These are phyloP conservation scores for Dioscorea cayenensis DNA, from an alignment of 116 monocot species.

Conservation along the genomic window DNA sequence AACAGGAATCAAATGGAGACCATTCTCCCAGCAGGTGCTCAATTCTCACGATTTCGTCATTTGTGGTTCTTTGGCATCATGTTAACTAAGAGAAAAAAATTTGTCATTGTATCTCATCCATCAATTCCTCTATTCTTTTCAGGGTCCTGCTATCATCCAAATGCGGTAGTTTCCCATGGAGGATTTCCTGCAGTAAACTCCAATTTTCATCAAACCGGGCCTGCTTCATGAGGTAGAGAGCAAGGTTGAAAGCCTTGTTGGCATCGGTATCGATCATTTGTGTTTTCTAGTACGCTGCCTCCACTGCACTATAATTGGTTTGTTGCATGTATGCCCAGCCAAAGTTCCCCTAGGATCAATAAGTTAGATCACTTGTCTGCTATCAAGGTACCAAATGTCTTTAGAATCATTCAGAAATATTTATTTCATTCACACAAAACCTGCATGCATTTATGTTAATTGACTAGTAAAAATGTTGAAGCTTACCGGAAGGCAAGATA, in stretches of 20 bases:
- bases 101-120: constrained; percentile 3
- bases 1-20: not conserved
- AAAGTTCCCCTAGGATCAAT: constrained; percentile 1
- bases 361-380: not conserved
- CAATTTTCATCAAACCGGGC: not conserved
- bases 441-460: no score
- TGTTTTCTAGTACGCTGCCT: constrained; percentile 4
- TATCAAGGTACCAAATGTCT: no score
- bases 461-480: not conserved
- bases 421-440: no score
- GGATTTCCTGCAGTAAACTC: not conserved
- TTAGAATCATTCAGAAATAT: no score
- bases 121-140: not conserved
- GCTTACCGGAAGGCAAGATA: not conserved
- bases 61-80: no score
- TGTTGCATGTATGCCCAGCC: constrained; percentile 10
- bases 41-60: constrained; percentile 1
- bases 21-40: not conserved
- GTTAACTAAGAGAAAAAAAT: not conserved
- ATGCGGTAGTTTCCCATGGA: not conserved
- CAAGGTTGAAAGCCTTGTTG: constrained; percentile 7
- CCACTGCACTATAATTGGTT: not conserved
- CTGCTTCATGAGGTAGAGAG: constrained; percentile 6
- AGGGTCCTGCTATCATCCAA: not conserved
- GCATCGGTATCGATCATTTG: constrained; percentile 6